These are phyloP conservation scores for Plasmodium fragile DNA, from an alignment of 169 alveolate species.

Conservation along the genomic window DNA sequence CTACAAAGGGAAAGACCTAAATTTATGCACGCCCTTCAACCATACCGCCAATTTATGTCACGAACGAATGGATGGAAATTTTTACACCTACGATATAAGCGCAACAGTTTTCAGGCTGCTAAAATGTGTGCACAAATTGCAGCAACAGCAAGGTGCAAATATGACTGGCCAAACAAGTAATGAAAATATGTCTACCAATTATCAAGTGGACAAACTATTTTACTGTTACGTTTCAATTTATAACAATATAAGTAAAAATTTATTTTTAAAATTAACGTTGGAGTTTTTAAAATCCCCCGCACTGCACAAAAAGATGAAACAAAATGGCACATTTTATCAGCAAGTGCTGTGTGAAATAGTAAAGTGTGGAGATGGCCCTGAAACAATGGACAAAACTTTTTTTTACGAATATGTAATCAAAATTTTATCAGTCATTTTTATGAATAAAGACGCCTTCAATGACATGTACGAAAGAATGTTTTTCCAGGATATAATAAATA, in stretches of 20 bases:
- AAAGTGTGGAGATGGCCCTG: constrained; percentile 6
- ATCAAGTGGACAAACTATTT: constrained; percentile 65
- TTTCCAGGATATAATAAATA: constrained; percentile 36
- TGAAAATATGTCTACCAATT: not conserved
- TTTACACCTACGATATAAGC: constrained; percentile 24
- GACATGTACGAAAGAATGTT: constrained; percentile 29
- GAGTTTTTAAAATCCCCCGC: constrained; percentile 28
- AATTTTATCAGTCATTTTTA: constrained; percentile 40
- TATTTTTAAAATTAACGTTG: constrained; percentile 54
- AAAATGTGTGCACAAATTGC: constrained; percentile 64
- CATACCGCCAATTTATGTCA: constrained; percentile 45
- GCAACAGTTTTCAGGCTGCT: constrained; percentile 46
- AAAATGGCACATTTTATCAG: constrained; percentile 41
- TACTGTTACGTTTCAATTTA: constrained; percentile 49
- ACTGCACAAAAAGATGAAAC: constrained; percentile 14
- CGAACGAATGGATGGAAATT: constrained; percentile 42
- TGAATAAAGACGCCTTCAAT: constrained; percentile 20
- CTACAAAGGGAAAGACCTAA: constrained; percentile 21
- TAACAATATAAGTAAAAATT: constrained; percentile 25
- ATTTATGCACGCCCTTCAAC: constrained; percentile 56
- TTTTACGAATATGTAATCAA: constrained; percentile 45
- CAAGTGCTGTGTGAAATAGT: constrained; percentile 36
- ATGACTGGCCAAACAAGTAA: not conserved
- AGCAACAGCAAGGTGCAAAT: constrained; percentile 3
- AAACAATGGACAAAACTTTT: constrained; percentile 17